These are phyloP conservation scores for Blastocrithidia nonstop DNA, from an alignment of 208 protist genomes.

Conservation along the genomic window DNA sequence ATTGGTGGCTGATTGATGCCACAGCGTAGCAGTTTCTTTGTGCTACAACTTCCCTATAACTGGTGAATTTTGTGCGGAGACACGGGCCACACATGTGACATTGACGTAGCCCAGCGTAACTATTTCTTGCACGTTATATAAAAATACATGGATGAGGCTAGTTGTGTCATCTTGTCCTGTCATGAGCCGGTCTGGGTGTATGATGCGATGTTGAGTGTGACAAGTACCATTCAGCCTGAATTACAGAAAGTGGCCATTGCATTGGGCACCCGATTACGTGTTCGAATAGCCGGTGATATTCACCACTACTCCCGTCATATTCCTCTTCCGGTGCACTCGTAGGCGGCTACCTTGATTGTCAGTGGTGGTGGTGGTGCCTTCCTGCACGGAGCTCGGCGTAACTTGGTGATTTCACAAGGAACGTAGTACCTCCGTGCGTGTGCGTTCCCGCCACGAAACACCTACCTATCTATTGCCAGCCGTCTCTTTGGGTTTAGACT, in stretches of 20 bases:
- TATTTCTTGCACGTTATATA: conserved; percentile 70
- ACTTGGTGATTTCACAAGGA: conserved; percentile 39
- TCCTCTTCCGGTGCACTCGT: conserved; percentile 23
- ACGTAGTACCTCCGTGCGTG: conserved; percentile 32
- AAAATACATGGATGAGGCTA: conserved; percentile 45
- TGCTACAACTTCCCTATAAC: conserved; percentile 56
- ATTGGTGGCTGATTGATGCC: conserved; percentile 80
- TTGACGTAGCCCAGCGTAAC: conserved; percentile 64
- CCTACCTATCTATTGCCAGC: conserved; percentile 37
- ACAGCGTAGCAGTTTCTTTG: conserved; percentile 69
- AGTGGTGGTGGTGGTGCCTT: conserved; percentile 73
- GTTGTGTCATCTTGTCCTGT: conserved; percentile 45
- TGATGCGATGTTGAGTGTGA: conserved; percentile 34
- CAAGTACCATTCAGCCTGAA: conserved; percentile 27
- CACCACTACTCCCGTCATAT: conserved; percentile 77
- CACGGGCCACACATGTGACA: conserved; percentile 55
- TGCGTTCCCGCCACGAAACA: conserved; percentile 44
- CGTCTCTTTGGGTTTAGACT: conserved; percentile 57
- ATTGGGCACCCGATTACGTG: conserved; percentile 47
- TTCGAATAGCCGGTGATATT: conserved; percentile 68
- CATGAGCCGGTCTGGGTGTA: conserved; percentile 70
- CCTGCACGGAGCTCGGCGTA: conserved; percentile 46
- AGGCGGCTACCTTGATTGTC: conserved; percentile 57
- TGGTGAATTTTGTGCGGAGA: conserved; percentile 79
- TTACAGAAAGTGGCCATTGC: conserved; percentile 24